Evolutionary conservation across 306 rosid species (phyloP), one percentile per base, ranked within the genome.

Genomic region (Sindora glabra): DNA sequence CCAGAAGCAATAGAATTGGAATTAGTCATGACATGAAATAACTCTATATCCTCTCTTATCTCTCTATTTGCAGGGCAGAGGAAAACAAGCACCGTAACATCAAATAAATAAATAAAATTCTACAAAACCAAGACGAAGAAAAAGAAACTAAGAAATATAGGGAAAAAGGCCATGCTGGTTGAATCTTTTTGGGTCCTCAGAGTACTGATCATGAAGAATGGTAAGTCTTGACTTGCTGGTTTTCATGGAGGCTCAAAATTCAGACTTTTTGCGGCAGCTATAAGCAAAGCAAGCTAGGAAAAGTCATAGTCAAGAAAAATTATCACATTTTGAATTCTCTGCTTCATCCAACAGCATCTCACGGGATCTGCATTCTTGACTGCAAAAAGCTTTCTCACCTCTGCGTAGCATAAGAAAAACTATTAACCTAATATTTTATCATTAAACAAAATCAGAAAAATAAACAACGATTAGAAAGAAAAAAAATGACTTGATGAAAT

Each of bases 331-430:
- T 67, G 74, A 75, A 65, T 39, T 64, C 27, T 81, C 82, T 57
- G 19, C 65, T 38, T 46, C 97, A 48, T 89, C 97, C 39, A 82
- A 73, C 22, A 82, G 45, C 81, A 94, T 94, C 80, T 94, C 99
- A 67, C 77, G 63, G 80, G 75, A 37, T 10, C 99, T 85, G 71
- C 99, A 94, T 70, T 86, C 89, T 1, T 38, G 54, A 64, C 97
- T 86, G 74, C 99, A 94, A 60, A 89, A 94, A 7, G 95, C 95
- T 75, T 67, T 89, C 54, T 89, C 99, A 13, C 99, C 99, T 67
- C 99, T 94, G 75, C 74, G 80, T 41, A 40, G 54, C 48, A 46
- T 11, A 41, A 29, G 21, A 10, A 22, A 39, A 10, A 50, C 53
- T 38, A 21, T 56, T 30, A 16, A 16, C 38, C 23, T 9, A 37